Conservation (phyloP, 2,329 filamentous ascomycete species). For the Monosporascus sp. region DNA sequence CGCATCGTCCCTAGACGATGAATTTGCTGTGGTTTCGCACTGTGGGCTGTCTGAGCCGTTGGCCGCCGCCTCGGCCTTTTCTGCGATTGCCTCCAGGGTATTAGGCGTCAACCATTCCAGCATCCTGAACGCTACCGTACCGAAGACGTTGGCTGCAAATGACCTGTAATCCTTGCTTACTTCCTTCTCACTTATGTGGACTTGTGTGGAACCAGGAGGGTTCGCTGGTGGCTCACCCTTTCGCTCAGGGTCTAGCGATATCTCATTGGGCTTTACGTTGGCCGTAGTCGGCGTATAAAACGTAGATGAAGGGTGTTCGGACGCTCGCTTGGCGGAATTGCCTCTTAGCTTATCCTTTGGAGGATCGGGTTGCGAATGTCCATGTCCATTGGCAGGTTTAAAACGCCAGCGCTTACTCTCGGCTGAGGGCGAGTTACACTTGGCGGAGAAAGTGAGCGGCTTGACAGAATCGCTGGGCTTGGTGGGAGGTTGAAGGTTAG, state of each 20-base stretch:
- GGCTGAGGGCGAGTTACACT: slow-evolving; percentile 17
- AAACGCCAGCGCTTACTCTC: slow-evolving; percentile 6
- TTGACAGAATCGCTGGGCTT: slow-evolving; percentile 39
- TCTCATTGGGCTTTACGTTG: not conserved
- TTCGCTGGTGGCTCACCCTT: slow-evolving; percentile 1
- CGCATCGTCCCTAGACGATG: slow-evolving; percentile 10
- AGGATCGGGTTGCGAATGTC: slow-evolving; percentile 2
- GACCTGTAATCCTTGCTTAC: slow-evolving; percentile 52
- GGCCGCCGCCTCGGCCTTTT: slow-evolving; percentile 26
- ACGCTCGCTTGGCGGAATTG: slow-evolving; percentile 1
- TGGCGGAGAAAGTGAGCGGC: slow-evolving; percentile 41
- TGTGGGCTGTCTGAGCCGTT: slow-evolving; percentile 5
- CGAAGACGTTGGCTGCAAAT: slow-evolving; percentile 59
- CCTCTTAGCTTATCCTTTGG: not conserved
- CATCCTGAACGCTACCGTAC: slow-evolving; percentile 63
- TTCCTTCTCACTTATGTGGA: slow-evolving; percentile 41
- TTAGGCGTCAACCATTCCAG: slow-evolving; percentile 63
- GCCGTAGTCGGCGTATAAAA: slow-evolving; percentile 1
- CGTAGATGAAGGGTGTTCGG: not conserved
- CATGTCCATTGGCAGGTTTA: not conserved
- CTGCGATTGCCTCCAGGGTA: slow-evolving; percentile 44
- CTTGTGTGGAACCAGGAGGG: slow-evolving; percentile 11
- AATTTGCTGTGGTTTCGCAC: slow-evolving; percentile 19
- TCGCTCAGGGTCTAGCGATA: slow-evolving; percentile 1
- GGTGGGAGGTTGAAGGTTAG: slow-evolving; percentile 37